Conservation (phyloP, 2,329 filamentous ascomycete genomes). For the Epicoccum nigrum region DNA sequence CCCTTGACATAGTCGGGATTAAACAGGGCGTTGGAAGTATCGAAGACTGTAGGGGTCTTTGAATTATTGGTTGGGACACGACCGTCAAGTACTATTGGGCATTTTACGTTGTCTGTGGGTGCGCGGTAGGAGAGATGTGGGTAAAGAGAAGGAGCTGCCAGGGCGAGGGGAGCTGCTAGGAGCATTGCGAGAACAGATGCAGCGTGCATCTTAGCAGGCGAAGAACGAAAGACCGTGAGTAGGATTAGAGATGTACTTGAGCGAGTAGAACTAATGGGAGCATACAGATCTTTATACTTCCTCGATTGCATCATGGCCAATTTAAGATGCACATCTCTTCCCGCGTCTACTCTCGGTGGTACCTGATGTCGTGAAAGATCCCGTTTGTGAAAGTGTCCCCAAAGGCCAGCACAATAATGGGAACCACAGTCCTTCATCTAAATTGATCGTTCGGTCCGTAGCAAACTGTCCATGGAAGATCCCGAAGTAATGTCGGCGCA, state of each 20-base stretch:
- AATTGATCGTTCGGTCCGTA: not conserved
- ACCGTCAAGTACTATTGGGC: constrained; percentile 48
- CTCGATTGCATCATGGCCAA: not conserved
- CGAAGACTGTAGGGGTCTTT: constrained; percentile 36
- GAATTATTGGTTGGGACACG: constrained; percentile 36
- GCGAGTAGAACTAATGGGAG: not conserved
- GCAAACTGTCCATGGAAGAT: not conserved
- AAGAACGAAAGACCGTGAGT: constrained; percentile 13
- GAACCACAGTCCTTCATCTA: constrained; percentile 13
- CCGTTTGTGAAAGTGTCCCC: not conserved
- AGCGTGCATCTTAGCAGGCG: constrained; percentile 30
- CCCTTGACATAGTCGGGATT: constrained; percentile 61
- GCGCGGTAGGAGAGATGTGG: constrained; percentile 3
- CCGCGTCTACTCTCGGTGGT: not conserved
- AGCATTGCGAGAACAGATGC: constrained; percentile 25
- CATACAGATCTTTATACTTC: not conserved
- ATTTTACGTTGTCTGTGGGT: constrained; percentile 28
- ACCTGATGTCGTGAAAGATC: constrained; percentile 1
- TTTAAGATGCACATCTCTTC: not conserved
- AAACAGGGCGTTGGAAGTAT: constrained; percentile 52
- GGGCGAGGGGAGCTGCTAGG: constrained; percentile 28
- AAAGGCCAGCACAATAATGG: not conserved
- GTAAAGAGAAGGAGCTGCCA: constrained; percentile 32
- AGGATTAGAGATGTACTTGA: not conserved
- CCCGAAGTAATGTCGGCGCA: constrained; percentile 8